These are phyloP conservation scores for Heritiera littoralis DNA, from an alignment of 345 rosid genomes.

Conservation along the genomic window DNA sequence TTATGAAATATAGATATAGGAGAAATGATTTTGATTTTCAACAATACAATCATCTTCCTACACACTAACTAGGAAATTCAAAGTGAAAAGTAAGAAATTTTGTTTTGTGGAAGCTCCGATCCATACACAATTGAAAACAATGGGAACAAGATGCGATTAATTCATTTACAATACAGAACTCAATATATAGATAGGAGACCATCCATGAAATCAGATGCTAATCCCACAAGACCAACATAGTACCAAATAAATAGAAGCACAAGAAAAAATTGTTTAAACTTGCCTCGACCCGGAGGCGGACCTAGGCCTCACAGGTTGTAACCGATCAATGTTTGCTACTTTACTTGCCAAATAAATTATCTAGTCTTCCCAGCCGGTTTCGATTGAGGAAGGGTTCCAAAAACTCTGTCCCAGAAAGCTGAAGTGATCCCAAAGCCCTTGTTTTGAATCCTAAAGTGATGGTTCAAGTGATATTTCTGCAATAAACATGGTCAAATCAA, in stretches of 20 bases:
- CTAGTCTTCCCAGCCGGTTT: conserved; percentile 37
- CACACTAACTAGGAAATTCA: conserved; percentile 3
- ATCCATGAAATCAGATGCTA: conserved; percentile 1
- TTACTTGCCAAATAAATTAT: conserved; percentile 2
- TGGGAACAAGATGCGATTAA: not conserved
- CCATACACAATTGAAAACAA: not conserved
- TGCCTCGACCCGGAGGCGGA: not conserved
- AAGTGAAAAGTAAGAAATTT: not conserved
- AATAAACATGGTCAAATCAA: conserved; percentile 11
- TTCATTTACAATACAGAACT: conserved; percentile 15
- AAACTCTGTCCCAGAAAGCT: conserved; percentile 80
- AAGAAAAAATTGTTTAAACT: not conserved
- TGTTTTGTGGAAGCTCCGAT: not conserved
- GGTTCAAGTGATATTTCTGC: conserved; percentile 95
- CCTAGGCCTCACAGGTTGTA: not conserved
- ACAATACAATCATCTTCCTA: not conserved
- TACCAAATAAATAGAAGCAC: conserved; percentile 12
- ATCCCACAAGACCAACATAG: not conserved
- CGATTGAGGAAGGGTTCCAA: conserved; percentile 73
- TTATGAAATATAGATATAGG: too few species aligned
- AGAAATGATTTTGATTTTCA: not conserved
- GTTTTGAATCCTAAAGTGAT: conserved; percentile 86
- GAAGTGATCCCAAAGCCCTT: conserved; percentile 95
- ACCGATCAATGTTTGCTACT: not conserved
- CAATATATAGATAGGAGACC: not conserved